These are phyloP conservation scores for Tolypocladium ovalisporum DNA, from an alignment of 2,329 filamentous ascomycete genomes.

Conservation along the genomic window DNA sequence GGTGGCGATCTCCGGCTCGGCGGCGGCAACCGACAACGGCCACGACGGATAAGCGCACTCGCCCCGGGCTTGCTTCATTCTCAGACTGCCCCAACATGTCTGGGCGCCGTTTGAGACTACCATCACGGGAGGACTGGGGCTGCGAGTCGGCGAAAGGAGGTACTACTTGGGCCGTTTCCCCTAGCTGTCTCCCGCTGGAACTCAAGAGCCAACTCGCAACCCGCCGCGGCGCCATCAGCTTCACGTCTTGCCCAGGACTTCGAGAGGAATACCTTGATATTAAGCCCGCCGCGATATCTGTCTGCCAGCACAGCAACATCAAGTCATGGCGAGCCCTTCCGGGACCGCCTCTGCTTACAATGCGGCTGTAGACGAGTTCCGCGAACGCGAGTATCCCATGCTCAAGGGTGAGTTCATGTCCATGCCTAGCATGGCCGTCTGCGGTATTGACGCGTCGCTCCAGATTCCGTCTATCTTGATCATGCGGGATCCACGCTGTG, in stretches of 20 bases:
- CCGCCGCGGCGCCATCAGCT: neutral
- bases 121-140: neutral
- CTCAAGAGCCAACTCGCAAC: neutral
- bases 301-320: neutral
- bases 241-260: neutral
- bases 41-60: neutral
- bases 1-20: conserved; percentile 22
- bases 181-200: neutral
- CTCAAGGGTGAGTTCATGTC: conserved; percentile 40
- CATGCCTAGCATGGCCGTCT: neutral
- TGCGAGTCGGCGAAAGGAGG: neutral
- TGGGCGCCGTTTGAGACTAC: neutral
- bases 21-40: conserved; percentile 3
- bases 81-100: neutral
- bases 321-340: neutral
- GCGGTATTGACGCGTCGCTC: neutral
- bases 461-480: conserved; percentile 74
- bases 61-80: neutral
- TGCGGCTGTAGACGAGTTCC: conserved; percentile 43
- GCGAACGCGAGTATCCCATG: conserved; percentile 57
- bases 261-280: neutral
- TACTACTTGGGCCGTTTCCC: neutral
- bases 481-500: conserved; percentile 90
- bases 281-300: neutral
- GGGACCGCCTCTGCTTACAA: conserved; percentile 42